These are phyloP conservation scores for Rhexocercosporidium sp. DNA, from an alignment of 2,329 filamentous ascomycete species.

Conservation along the genomic window DNA sequence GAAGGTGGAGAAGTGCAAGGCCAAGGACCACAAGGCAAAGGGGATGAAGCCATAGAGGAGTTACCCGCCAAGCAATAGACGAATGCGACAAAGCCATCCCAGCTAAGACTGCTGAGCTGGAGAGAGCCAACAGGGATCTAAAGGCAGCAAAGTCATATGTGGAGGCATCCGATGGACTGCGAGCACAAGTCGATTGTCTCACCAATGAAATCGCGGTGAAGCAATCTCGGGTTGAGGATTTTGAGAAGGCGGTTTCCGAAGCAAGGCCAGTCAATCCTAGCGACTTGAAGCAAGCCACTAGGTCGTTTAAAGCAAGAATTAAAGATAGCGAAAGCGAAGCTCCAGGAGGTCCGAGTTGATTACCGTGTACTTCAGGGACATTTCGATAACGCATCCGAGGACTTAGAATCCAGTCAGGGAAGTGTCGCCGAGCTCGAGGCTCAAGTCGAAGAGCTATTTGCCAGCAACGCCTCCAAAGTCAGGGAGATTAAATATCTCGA, in stretches of 20 bases:
- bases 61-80: background rate
- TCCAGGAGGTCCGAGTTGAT: background rate
- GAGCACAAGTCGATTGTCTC: background rate
- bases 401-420: background rate
- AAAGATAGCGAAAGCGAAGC: background rate
- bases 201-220: background rate
- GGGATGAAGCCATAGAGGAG: too few relatives aligned
- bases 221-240: background rate
- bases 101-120: background rate
- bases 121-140: background rate
- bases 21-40: too few relatives aligned
- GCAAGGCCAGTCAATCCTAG: background rate
- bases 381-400: background rate
- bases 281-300: background rate
- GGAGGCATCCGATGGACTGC: background rate
- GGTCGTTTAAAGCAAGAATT: background rate
- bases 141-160: background rate
- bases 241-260: background rate
- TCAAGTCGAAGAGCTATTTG: background rate
- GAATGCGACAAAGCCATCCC: background rate
- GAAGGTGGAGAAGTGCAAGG: too few relatives aligned
- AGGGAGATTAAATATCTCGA: background rate
- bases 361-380: background rate
- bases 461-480: background rate
- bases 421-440: background rate